Percentiles rank a stretch among this genome's conserved stretches.
Conservation (phyloP, 106 monocot genomes). For the Posidonia australis region DNA sequence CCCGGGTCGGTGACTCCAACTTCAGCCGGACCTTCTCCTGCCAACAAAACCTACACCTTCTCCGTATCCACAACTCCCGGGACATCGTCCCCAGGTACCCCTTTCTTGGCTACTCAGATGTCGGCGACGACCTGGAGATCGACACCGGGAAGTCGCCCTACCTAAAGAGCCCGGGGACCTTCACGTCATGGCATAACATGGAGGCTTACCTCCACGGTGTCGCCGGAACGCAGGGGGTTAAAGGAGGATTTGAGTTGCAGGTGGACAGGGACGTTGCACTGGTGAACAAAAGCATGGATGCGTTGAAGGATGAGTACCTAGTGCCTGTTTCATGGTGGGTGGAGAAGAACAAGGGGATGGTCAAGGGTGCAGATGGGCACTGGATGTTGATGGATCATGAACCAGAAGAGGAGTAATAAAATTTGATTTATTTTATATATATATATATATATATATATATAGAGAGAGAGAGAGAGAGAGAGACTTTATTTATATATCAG, state of each 20-base stretch:
- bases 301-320: slow-evolving; percentile 45
- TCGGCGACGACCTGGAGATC: slow-evolving; percentile 49
- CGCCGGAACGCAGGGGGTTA: slow-evolving; percentile 52
- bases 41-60: slow-evolving; percentile 25
- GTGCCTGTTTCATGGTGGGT: slow-evolving; percentile 74
- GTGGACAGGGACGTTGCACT: slow-evolving; percentile 65
- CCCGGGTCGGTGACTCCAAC: slow-evolving; percentile 56
- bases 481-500: too few species aligned
- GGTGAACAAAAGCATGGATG: slow-evolving; percentile 61
- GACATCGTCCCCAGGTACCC: slow-evolving; percentile 74
- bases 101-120: slow-evolving; percentile 37
- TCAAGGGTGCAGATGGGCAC: slow-evolving; percentile 47
- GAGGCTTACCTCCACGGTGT: slow-evolving; percentile 76
- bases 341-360: slow-evolving; percentile 82
- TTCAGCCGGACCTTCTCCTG: slow-evolving; percentile 39
- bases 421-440: neutral
- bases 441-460: too few species aligned
- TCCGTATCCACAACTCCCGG: slow-evolving; percentile 39
- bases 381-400: slow-evolving; percentile 65
- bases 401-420: slow-evolving; percentile 7
- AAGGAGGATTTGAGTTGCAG: slow-evolving; percentile 33
- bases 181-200: slow-evolving; percentile 50
- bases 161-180: slow-evolving; percentile 41
- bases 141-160: slow-evolving; percentile 42
- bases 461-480: too few species aligned